Conservation (phyloP, 2,329 filamentous ascomycete genomes). For the Diplodia scrobiculata region DNA sequence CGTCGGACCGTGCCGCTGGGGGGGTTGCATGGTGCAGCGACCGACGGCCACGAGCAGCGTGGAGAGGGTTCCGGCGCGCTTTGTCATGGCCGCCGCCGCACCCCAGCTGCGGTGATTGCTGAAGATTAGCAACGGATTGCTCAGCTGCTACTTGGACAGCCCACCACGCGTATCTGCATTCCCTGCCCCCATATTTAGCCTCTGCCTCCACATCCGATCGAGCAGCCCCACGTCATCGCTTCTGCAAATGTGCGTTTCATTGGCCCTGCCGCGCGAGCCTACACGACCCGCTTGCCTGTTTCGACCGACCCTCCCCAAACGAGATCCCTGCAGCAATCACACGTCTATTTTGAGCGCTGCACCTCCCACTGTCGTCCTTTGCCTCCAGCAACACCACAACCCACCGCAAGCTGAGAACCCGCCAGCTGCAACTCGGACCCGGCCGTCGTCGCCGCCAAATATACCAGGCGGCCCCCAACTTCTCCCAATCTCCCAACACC, state of each 20-base stretch:
- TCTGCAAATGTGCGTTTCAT: not conserved
- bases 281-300: conserved; percentile 5
- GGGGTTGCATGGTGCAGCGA: not conserved
- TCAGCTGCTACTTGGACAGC: not conserved
- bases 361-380: too few species aligned
- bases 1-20: conserved; percentile 22
- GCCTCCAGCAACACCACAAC: not conserved
- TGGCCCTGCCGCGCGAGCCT: not conserved
- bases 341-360: not conserved
- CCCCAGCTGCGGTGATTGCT: not conserved
- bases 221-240: conserved; percentile 9
- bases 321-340: not conserved
- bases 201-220: not conserved
- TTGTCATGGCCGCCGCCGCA: not conserved
- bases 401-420: not conserved
- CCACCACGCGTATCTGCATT: not conserved
- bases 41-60: not conserved
- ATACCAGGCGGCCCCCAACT: not conserved
- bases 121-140: conserved; percentile 9
- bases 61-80: conserved; percentile 2
- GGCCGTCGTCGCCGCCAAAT: too few species aligned
- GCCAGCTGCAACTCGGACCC: not conserved
- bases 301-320: not conserved
- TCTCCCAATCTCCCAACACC: not conserved
- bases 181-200: conserved; percentile 10